These are phyloP conservation scores for Trichophyton rubrum DNA, from an alignment of 2,329 filamentous ascomycete genomes.

Conservation along the genomic window DNA sequence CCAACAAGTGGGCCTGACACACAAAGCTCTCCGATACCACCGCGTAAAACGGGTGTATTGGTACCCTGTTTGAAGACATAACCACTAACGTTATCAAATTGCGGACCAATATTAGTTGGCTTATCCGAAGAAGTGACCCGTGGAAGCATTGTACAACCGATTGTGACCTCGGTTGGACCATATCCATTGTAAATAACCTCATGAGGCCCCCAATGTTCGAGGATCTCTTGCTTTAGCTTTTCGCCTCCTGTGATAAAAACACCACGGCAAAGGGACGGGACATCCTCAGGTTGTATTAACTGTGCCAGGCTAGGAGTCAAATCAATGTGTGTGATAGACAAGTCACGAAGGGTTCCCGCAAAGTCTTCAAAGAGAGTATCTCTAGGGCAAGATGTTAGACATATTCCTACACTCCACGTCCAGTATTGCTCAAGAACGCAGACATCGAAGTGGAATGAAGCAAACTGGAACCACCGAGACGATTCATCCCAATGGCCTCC, in stretches of 20 bases:
- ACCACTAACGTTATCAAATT: slow-evolving; percentile 78
- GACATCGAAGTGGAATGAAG: slow-evolving; percentile 88
- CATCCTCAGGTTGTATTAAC: slow-evolving; percentile 64
- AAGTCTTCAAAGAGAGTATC: slow-evolving; percentile 81
- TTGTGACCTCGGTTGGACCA: slow-evolving; percentile 84
- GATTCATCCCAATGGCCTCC: slow-evolving; percentile 55
- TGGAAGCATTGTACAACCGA: slow-evolving; percentile 83
- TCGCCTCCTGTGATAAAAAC: slow-evolving; percentile 93
- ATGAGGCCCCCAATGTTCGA: slow-evolving; percentile 70
- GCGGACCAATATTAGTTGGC: slow-evolving; percentile 73
- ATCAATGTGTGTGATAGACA: slow-evolving; percentile 80
- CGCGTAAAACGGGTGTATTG: slow-evolving; percentile 58
- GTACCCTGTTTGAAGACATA: slow-evolving; percentile 63
- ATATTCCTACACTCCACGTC: slow-evolving; percentile 86
- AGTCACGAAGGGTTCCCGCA: slow-evolving; percentile 53
- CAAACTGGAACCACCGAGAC: slow-evolving; percentile 84
- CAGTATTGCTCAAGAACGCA: slow-evolving; percentile 89
- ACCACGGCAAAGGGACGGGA: slow-evolving; percentile 64
- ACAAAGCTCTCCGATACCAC: slow-evolving; percentile 76
- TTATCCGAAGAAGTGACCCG: slow-evolving; percentile 65
- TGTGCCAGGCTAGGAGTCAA: slow-evolving; percentile 78
- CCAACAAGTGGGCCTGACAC: slow-evolving; percentile 78
- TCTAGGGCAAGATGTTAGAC: slow-evolving; percentile 66
- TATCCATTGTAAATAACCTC: slow-evolving; percentile 84
- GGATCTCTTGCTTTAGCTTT: slow-evolving; percentile 73